Evolutionary conservation across 257 asterid species (phyloP), one percentile per base, ranked within the genome.

Genomic region (Eustoma russellianum): DNA sequence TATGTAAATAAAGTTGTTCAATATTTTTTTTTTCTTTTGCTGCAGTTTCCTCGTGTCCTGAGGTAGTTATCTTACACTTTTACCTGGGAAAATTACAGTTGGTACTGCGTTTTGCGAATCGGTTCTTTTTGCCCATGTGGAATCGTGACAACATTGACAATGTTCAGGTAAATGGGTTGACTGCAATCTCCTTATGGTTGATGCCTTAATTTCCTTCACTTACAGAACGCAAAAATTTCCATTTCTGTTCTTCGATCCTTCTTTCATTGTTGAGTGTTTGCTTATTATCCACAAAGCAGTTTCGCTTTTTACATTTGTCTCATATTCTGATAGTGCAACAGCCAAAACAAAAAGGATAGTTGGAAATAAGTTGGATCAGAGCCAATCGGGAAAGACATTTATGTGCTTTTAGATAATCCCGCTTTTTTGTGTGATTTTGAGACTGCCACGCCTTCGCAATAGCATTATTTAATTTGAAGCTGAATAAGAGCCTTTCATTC

Each of bases 91-190:
- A 17, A 38, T 61, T 77, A 79, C 91, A 92, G 99, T 64, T 92
- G 85, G 99, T 92, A 38, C 99, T 92, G 53, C 97, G 97, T 59
- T 92, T 92, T 64, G 97, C 99, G 11, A 92, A 92, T 72, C 99
- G 99, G 64, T 70, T 92, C 56, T 88, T 92, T 67, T 55, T 88
- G 58, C 99, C 99, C 33, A 93, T 92, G 46, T 92, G 99, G 99
- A 92, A 92, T 55, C 99, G 95, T 50, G 97, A 92, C 67, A 83
- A 92, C 75, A 85, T 92, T 65, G 86, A 74, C 24, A 92, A 85
- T 64, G 93, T 92, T 48, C 99, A 92, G 97, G 99, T 80, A 48
- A 33, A 40, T 17, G 65, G 74, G 46, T 7, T 38, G 9, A 38
- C 43, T 38, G 6, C 43, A 38, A 38, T 38, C 43, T 38, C 10